Evolutionary conservation across 371 early-diverging fungal species (phyloP).

Genomic region (Paraphysoderma sedebokerense): DNA sequence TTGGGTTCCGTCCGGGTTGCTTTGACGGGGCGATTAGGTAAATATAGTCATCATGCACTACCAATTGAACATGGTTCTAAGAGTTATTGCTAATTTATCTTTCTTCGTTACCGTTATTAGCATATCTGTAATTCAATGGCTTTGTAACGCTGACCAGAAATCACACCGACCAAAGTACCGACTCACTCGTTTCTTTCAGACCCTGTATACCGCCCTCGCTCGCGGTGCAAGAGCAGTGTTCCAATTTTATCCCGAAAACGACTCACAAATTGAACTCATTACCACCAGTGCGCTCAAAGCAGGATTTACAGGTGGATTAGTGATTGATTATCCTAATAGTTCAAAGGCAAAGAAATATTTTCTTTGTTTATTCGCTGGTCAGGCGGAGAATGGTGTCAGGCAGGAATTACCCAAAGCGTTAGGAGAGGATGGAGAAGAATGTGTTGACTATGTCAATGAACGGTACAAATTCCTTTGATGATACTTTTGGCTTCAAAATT

Average conservation of each 20-base stretch:
- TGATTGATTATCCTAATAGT: slow-evolving; percentile 93
- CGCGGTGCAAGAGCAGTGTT: slow-evolving; percentile 89
- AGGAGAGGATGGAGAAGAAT: slow-evolving; percentile 49
- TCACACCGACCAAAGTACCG: slow-evolving; percentile 70
- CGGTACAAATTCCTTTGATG: slow-evolving; percentile 1
- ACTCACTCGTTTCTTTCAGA: slow-evolving; percentile 79
- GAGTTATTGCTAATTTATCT: neutral
- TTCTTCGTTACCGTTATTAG: slow-evolving; percentile 16
- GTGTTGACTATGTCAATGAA: slow-evolving; percentile 2
- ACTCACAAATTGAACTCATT: slow-evolving; percentile 86
- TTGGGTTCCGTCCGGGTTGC: slow-evolving; percentile 87
- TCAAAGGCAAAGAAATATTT: slow-evolving; percentile 94
- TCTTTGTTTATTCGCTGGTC: slow-evolving; percentile 88
- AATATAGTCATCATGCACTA: neutral
- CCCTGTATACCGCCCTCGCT: slow-evolving; percentile 70
- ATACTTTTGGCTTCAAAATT: neutral
- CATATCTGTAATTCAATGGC: slow-evolving; percentile 97
- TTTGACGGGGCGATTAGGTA: slow-evolving; percentile 95
- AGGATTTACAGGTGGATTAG: slow-evolving; percentile 94
- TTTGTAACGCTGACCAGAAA: slow-evolving; percentile 89
- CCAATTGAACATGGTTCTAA: neutral
- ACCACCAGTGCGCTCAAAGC: slow-evolving; percentile 68
- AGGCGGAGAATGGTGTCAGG: slow-evolving; percentile 27
- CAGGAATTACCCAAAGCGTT: slow-evolving; percentile 57
- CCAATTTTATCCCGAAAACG: slow-evolving; percentile 98